Conservation (phyloP, 148 eudicot genomes). For the Beta vulgaris region DNA sequence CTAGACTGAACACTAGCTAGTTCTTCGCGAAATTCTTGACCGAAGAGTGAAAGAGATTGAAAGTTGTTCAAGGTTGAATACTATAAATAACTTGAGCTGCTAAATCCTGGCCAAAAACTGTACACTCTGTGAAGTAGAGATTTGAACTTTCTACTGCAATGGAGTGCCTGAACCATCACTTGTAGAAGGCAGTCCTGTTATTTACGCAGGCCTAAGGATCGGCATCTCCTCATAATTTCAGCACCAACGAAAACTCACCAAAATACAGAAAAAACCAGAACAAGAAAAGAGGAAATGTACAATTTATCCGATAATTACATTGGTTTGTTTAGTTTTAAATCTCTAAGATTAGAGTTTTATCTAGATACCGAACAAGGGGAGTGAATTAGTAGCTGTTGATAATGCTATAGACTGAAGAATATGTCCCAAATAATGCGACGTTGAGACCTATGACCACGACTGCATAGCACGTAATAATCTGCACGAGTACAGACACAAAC, state of each 20-base stretch:
- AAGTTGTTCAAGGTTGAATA: not conserved
- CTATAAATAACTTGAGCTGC: not conserved
- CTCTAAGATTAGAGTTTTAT: not conserved
- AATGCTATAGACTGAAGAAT: constrained; percentile 54
- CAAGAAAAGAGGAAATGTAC: not conserved
- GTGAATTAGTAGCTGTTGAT: constrained; percentile 26
- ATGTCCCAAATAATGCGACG: constrained; percentile 54
- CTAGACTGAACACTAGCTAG: no score
- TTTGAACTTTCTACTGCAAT: not conserved
- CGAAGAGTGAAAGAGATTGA: not conserved
- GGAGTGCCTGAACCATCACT: not conserved
- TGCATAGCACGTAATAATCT: constrained; percentile 41
- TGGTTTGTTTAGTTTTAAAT: not conserved
- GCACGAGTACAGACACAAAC: constrained; percentile 13
- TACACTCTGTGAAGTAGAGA: not conserved
- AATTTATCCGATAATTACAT: not conserved
- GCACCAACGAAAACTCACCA: not conserved
- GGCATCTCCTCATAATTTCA: not conserved
- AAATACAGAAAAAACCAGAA: no score
- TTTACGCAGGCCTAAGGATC: not conserved
- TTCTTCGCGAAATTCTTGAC: not conserved
- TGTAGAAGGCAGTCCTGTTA: not conserved
- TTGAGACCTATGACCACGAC: constrained; percentile 39
- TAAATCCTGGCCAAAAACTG: not conserved
- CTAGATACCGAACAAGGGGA: not conserved